Conservation (phyloP, 1,284 basidiomycete genomes). For the Phellopilus nigrolimitatus region DNA sequence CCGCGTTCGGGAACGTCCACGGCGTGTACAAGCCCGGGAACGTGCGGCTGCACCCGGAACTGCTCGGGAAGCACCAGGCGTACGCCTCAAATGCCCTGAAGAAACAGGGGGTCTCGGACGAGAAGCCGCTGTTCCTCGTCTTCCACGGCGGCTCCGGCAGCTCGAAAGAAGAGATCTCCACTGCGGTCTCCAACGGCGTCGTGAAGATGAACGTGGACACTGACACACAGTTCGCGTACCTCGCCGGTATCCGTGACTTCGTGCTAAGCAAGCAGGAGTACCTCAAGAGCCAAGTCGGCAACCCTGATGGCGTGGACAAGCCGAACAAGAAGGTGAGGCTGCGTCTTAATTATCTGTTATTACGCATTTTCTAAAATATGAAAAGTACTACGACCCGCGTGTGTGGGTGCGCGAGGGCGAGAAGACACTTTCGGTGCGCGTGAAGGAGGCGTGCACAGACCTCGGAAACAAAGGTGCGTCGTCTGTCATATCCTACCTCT, state of each 20-base stretch:
- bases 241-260: slow-evolving; percentile 88
- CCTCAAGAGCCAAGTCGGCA: slow-evolving; percentile 85
- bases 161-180: slow-evolving; percentile 92
- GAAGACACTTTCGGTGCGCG: slow-evolving; percentile 86
- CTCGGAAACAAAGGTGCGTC: slow-evolving; percentile 69
- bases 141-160: slow-evolving; percentile 99
- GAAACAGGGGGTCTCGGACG: slow-evolving; percentile 55
- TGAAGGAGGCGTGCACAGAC: slow-evolving; percentile 90
- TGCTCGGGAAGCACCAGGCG: slow-evolving; percentile 90
- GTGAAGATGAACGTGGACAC: slow-evolving; percentile 98
- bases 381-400: slow-evolving; percentile 86
- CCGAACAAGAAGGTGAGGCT: slow-evolving; percentile 89
- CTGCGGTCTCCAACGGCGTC: slow-evolving; percentile 89
- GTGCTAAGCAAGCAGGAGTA: slow-evolving; percentile 81
- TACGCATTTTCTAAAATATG: not conserved
- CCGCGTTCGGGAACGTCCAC: slow-evolving; percentile 96
- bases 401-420: slow-evolving; percentile 99
- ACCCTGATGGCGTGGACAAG: slow-evolving; percentile 91
- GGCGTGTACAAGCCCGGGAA: slow-evolving; percentile 95
- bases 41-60: slow-evolving; percentile 88
- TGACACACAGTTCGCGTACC: slow-evolving; percentile 92
- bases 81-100: slow-evolving; percentile 74
- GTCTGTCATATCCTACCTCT: not conserved
- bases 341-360: not conserved
- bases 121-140: slow-evolving; percentile 94